These are phyloP conservation scores for Conringia planisiliqua DNA, from an alignment of 345 rosid species.

Conservation along the genomic window DNA sequence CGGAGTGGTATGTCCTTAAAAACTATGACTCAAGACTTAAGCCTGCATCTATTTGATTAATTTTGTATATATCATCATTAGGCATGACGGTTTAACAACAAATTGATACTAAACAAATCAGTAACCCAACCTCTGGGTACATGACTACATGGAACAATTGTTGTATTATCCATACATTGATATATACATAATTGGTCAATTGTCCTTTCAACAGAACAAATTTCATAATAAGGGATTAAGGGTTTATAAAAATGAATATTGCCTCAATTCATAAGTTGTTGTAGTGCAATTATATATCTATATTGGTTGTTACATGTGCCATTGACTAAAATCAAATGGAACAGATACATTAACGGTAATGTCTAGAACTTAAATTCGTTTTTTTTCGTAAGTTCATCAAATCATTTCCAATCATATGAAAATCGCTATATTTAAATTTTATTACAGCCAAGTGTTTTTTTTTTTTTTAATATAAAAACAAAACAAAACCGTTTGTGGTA, in stretches of 20 bases:
- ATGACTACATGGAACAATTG: not conserved
- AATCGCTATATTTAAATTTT: no score
- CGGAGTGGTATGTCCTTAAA: no score
- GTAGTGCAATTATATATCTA: constrained; percentile 9
- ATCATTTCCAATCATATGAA: constrained; percentile 4
- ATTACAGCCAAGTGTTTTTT: not conserved
- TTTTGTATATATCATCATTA: not conserved
- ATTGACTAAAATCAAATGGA: constrained; percentile 9
- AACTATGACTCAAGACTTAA: no score
- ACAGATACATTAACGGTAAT: constrained; percentile 1
- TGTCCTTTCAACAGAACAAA: not conserved
- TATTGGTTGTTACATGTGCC: constrained; percentile 27
- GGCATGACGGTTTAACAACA: not conserved
- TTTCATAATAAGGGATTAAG: not conserved
- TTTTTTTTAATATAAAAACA: no score
- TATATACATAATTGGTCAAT: not conserved
- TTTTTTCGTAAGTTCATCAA: not conserved
- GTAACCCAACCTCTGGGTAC: not conserved
- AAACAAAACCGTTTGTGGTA: not conserved
- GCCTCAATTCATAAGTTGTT: constrained; percentile 5
- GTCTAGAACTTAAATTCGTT: not conserved
- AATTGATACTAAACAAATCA: not conserved
- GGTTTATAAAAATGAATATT: not conserved
- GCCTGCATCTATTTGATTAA: no score
- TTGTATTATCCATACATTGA: not conserved